Evolutionary conservation across 1,284 basidiomycete genomes (phyloP), one percentile per base, ranked within the genome.

Genomic region (Pseudozyma thailandica): DNA sequence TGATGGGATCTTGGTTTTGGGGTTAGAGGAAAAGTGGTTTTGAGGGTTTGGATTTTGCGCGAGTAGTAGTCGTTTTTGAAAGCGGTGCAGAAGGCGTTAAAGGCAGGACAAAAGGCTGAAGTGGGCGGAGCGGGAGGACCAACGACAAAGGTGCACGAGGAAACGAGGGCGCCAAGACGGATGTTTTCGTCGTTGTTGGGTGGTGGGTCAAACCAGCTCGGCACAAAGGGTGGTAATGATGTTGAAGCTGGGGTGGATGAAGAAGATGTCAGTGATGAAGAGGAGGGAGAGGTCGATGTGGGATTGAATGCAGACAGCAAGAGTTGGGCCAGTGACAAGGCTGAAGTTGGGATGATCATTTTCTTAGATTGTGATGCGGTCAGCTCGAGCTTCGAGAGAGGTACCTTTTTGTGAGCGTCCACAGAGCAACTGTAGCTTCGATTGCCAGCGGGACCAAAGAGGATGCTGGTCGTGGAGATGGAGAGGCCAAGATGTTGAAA

Each of bases 71-170:
- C 44, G 41, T 58, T 47, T 4, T 45, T 45, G 23, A 60, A 68
- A 2, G 7, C 0, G 2, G 35, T n/a, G 44, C 65, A 69, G 48
- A 43, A 50, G 10, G 50, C 43, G 27, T 20, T 46, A 30, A 71
- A 71, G 10, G 68, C 53, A 5, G 68, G 25, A 20, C 68, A 71
- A 0, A 71, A 41, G 7, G 55, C 68, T 0, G 28, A 28, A 1
- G 58, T 27, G 0, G 61, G 57, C 10, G 59, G 54, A 4, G 46
- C 53, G 1, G 68, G 68, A 21, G 61, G 68, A 5, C 68, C 68
- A 5, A 71, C 21, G 12, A 57, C 45, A 18, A 71, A 71, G 20
- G 68, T 71, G 47, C 68, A 71, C 0, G 57, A 37, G 7, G 61
- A 60, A 0, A 59, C 47, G 2, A 41, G 35, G 9, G 41, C 46